These are phyloP conservation scores for Knoxdaviesia capensis DNA, from an alignment of 2,329 filamentous ascomycete species.

Conservation along the genomic window DNA sequence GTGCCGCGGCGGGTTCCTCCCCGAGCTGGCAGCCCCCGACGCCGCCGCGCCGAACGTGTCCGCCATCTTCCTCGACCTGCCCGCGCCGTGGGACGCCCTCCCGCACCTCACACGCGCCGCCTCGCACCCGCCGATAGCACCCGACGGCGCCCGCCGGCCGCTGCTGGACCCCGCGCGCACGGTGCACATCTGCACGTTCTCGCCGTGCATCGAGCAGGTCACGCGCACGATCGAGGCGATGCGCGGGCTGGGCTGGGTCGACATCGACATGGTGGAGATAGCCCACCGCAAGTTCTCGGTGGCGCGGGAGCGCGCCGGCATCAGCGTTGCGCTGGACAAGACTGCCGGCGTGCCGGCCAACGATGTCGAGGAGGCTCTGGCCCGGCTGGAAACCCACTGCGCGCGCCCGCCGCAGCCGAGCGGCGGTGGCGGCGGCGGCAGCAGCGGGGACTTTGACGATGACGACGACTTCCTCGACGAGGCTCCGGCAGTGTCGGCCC, in stretches of 20 bases:
- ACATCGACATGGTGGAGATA: slow-evolving; percentile 87
- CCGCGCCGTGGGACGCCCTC: slow-evolving; percentile 63
- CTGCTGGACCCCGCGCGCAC: slow-evolving; percentile 52
- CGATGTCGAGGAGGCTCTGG: slow-evolving; percentile 61
- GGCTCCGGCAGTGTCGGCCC: too few relatives aligned
- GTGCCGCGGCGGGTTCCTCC: slow-evolving; percentile 51
- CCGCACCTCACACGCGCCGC: slow-evolving; percentile 44
- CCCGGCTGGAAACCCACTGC: slow-evolving; percentile 54
- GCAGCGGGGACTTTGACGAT: too few relatives aligned
- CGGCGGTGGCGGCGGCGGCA: too few relatives aligned
- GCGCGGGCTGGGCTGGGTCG: slow-evolving; percentile 67
- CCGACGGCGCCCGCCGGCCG: slow-evolving; percentile 4
- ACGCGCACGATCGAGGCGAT: slow-evolving; percentile 66
- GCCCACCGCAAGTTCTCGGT: slow-evolving; percentile 63
- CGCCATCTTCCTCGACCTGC: slow-evolving; percentile 60
- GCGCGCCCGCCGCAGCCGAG: slow-evolving; percentile 40
- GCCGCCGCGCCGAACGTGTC: slow-evolving; percentile 17
- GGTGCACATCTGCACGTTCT: slow-evolving; percentile 80
- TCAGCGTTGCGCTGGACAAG: slow-evolving; percentile 43
- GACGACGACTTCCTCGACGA: too few relatives aligned
- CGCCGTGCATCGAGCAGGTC: slow-evolving; percentile 92
- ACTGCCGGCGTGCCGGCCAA: slow-evolving; percentile 50
- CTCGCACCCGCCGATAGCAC: slow-evolving; percentile 13
- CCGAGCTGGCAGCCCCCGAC: slow-evolving; percentile 2
- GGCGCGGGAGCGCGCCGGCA: slow-evolving; percentile 58